Conservation (phyloP, 371 early-diverging fungal genomes). For the Basidiobolus heterosporus region DNA sequence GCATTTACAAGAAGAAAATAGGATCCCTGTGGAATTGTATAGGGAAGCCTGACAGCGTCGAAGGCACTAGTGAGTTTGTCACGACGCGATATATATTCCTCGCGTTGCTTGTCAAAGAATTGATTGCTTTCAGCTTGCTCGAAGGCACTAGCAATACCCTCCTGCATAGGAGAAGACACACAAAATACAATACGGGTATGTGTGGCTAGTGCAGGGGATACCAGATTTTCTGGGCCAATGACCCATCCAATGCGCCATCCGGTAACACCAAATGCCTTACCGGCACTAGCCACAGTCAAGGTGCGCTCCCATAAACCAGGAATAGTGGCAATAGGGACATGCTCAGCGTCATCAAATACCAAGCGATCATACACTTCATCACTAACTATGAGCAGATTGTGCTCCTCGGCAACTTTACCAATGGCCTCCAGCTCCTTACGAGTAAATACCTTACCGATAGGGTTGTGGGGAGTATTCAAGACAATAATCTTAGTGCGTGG, state of each 20-base stretch:
- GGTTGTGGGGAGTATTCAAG: conserved; percentile 92
- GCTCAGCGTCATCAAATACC: conserved; percentile 48
- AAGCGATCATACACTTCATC: conserved; percentile 95
- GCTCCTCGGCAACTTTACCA: conserved; percentile 56
- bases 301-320: conserved; percentile 82
- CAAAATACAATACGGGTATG: conserved; percentile 83
- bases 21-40: conserved; percentile 78
- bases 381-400: conserved; percentile 73
- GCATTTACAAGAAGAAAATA: conserved; percentile 86
- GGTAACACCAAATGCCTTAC: conserved; percentile 88
- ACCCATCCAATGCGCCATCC: conserved; percentile 96
- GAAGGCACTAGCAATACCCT: conserved; percentile 67
- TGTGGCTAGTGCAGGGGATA: conserved; percentile 63
- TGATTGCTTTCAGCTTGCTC: conserved; percentile 38
- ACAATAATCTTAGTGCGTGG: conserved; percentile 73
- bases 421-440: conserved; percentile 63
- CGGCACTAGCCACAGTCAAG: conserved; percentile 81
- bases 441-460: conserved; percentile 74
- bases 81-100: conserved; percentile 52
- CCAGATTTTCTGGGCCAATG: conserved; percentile 59
- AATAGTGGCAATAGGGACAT: conserved; percentile 64
- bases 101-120: conserved; percentile 52
- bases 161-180: conserved; percentile 75
- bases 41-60: conserved; percentile 49
- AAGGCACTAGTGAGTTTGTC: conserved; percentile 54